Evolutionary conservation across 2,329 filamentous ascomycete genomes (phyloP), one percentile per base, ranked within the genome.

Genomic region (Hortaea werneckii): DNA sequence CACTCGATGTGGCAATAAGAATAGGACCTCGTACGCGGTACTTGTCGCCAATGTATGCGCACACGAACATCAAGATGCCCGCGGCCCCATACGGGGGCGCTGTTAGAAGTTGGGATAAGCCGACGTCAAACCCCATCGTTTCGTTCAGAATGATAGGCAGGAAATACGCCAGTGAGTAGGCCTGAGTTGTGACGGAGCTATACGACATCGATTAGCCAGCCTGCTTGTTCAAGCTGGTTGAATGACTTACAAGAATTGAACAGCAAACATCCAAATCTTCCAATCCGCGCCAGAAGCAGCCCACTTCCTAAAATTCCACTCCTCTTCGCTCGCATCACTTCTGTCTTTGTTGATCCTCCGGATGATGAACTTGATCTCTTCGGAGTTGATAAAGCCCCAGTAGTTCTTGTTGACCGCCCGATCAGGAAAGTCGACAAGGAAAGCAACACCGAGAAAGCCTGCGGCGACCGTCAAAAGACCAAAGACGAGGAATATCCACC

Each of bases 1-100:
- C 66, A 2, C 82, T 28, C 65, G 78, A 76, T 68, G 87, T 87
- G 66, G 75, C 71, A 44, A 78, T 54, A 50, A 88, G 71, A 54
- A 87, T 68, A 32, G 32, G 35, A 13, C 46, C 50, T 12, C 29
- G 81, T 78, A 0, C 80, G 82, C 40, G 85, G 79, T 35, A 81
- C 29, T 60, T 60, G 42, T 62, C 59, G 20, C 55, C 55, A 11
- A 52, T 45, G 48, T 51, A 56, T 26, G 55, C 58, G 5, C 46
- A 12, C 10, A 10, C 10, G 10, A 10, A 51, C 29, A 47, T 40
- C 41, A 53, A 59, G 2, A 65, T 53, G 1, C 58, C 64, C 5
- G 61, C 62, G n/a, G 62, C 49, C 28, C 58, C 53, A 49, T 65
- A 65, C 6, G 65, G 65, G 48, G 46, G 59, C 46, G 48, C 68